phyloP scores from a whole-genome alignment of 306 rosid species.

The Trifolium fragiferum region DNA sequence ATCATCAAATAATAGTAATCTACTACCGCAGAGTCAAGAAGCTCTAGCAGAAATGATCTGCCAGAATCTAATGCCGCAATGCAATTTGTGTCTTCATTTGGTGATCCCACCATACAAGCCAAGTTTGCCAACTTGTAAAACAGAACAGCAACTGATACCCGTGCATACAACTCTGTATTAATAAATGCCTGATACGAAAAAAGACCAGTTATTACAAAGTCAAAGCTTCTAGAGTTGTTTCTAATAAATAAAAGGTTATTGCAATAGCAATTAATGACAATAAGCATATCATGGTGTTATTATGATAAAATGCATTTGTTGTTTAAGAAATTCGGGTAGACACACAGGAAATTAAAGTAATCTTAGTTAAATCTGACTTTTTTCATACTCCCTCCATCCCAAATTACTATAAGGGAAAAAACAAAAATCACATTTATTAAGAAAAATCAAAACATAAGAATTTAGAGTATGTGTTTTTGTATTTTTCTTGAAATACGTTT shows the following conservation, averaged over 20 bases:
- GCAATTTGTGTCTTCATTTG: conserved; percentile 52
- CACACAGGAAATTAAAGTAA: conserved; percentile 26
- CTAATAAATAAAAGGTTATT: not conserved
- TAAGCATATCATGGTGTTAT: conserved; percentile 35
- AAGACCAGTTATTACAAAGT: conserved; percentile 38
- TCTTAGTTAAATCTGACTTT: not conserved
- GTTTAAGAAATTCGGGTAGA: conserved; percentile 17
- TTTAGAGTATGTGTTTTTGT: too few species aligned
- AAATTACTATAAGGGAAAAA: too few species aligned
- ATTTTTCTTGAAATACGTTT: too few species aligned
- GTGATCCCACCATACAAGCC: conserved; percentile 56
- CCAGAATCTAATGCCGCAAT: conserved; percentile 73
- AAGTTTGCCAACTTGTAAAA: conserved; percentile 81
- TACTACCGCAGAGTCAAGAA: conserved; percentile 83
- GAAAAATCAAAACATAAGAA: too few species aligned
- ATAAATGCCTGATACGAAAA: conserved; percentile 75
- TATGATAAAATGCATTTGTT: conserved; percentile 21
- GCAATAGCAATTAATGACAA: conserved; percentile 32
- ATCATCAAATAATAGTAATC: conserved; percentile 35
- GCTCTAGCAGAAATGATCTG: conserved; percentile 80
- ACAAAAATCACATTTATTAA: too few species aligned
- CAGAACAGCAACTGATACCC: conserved; percentile 91
- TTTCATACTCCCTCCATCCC: too few species aligned
- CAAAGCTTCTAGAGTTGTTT: conserved; percentile 28
- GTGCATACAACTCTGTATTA: conserved; percentile 96